Evolutionary conservation across 2,329 filamentous ascomycete species (phyloP).

Genomic region (Pseudogymnoascus sp.): DNA sequence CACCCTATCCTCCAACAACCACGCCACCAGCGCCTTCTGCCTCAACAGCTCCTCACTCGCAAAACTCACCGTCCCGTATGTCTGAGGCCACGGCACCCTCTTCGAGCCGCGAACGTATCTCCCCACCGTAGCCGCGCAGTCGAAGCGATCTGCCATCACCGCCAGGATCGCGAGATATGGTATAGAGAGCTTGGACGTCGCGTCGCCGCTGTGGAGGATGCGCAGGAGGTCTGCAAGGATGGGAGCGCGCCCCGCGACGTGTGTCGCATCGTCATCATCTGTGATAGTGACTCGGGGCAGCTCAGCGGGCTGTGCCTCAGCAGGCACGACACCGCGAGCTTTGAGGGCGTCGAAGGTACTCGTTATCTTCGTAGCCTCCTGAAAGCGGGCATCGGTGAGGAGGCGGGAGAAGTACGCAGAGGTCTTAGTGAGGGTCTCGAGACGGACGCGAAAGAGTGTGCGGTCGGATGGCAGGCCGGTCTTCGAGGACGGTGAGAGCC

Average conservation of each 20-base stretch:
- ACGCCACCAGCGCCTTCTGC: constrained; percentile 59
- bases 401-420: constrained; percentile 65
- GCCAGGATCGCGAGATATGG: constrained; percentile 58
- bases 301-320: constrained; percentile 38
- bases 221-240: constrained; percentile 60
- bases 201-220: constrained; percentile 51
- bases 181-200: constrained; percentile 39
- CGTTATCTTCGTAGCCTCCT: constrained; percentile 49
- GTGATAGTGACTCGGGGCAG: constrained; percentile 57
- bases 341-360: constrained; percentile 42
- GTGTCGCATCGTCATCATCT: constrained; percentile 61
- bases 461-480: constrained; percentile 19
- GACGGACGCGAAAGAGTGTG: constrained; percentile 48
- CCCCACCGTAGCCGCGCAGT: constrained; percentile 48
- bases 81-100: constrained; percentile 47
- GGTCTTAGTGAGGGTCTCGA: constrained; percentile 45
- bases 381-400: constrained; percentile 53
- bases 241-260: constrained; percentile 47
- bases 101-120: constrained; percentile 39
- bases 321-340: constrained; percentile 36
- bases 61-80: constrained; percentile 31
- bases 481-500: constrained; percentile 11
- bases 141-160: constrained; percentile 65
- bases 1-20: constrained; percentile 52
- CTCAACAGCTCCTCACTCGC: constrained; percentile 57